Conservation (phyloP, 1,284 basidiomycete species). For the Boletus albobrunnescens region DNA sequence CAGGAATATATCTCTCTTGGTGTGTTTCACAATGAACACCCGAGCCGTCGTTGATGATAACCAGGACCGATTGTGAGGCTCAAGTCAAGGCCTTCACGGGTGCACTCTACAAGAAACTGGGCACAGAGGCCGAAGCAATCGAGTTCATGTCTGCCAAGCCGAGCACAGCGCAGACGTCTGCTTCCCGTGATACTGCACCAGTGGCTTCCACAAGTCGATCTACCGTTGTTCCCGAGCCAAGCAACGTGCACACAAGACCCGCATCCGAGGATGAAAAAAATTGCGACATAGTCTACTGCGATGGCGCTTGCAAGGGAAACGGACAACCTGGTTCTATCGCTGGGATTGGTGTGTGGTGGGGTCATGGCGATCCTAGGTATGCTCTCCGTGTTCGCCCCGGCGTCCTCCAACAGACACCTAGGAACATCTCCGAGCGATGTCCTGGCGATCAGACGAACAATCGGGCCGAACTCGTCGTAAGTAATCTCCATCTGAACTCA, state of each 20-base stretch:
- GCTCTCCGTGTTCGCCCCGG: background rate
- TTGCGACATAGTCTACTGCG: constrained; percentile 61
- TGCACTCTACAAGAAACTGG: constrained; percentile 64
- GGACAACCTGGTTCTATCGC: constrained; percentile 57
- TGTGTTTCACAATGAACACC: constrained; percentile 16
- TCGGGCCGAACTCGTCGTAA: constrained; percentile 77
- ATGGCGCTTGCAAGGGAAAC: constrained; percentile 79
- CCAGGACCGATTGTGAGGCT: constrained; percentile 36
- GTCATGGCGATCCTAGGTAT: constrained; percentile 55
- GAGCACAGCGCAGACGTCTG: background rate
- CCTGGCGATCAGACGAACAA: constrained; percentile 87
- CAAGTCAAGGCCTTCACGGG: constrained; percentile 57
- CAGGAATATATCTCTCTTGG: constrained; percentile 43
- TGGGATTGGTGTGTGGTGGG: constrained; percentile 80
- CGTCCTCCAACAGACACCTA: constrained; percentile 26
- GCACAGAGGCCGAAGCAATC: constrained; percentile 48
- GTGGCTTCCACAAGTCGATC: constrained; percentile 3
- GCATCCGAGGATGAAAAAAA: constrained; percentile 16
- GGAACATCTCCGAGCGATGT: constrained; percentile 75
- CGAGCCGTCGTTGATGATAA: constrained; percentile 12
- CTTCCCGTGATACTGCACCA: background rate
- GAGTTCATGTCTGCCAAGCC: constrained; percentile 30
- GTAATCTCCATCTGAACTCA: constrained; percentile 18
- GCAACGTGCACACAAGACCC: background rate
- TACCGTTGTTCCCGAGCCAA: background rate